A percentile compares a stretch with the other conserved stretches of the same genome.
These are phyloP conservation scores for Skeletonema menzelii DNA, from an alignment of 108 stramenopile genomes.

Conservation along the genomic window DNA sequence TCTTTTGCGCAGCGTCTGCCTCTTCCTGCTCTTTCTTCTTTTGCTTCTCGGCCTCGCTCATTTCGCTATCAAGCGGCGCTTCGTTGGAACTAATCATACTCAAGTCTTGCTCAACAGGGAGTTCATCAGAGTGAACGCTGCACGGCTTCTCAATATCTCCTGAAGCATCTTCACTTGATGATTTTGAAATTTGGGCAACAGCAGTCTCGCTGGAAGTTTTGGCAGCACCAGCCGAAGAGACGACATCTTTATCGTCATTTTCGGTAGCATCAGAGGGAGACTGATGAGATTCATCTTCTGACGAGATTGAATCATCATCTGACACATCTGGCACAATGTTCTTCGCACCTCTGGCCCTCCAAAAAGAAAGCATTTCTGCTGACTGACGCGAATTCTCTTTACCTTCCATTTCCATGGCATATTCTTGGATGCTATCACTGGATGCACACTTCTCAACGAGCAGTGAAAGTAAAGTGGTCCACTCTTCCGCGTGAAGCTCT, in stretches of 20 bases:
- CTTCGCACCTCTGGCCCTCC: conserved; percentile 33
- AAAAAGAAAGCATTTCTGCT: conserved; percentile 26
- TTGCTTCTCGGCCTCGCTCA: conserved; percentile 22
- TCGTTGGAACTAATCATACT: conserved; percentile 21
- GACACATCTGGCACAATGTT: conserved; percentile 38
- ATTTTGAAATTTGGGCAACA: conserved; percentile 2
- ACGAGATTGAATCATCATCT: conserved; percentile 28
- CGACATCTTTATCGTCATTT: background rate
- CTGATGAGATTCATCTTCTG: background rate
- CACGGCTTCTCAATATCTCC: background rate
- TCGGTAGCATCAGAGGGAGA: conserved; percentile 14
- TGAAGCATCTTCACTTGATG: conserved; percentile 10
- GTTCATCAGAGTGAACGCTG: conserved; percentile 2
- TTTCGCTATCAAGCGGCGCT: conserved; percentile 20
- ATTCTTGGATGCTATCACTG: conserved; percentile 68
- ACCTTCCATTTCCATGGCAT: conserved; percentile 42
- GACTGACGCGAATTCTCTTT: conserved; percentile 21
- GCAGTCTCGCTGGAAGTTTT: conserved; percentile 5
- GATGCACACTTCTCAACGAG: conserved; percentile 80
- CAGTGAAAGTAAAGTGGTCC: conserved; percentile 65
- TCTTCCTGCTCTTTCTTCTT: conserved; percentile 40
- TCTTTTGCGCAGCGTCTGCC: conserved; percentile 50
- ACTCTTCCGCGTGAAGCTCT: conserved; percentile 71
- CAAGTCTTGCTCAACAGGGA: background rate
- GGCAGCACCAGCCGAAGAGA: background rate